These are phyloP conservation scores for Acephala macrosclerotiorum DNA, from an alignment of 2,329 filamentous ascomycete genomes.

Conservation along the genomic window DNA sequence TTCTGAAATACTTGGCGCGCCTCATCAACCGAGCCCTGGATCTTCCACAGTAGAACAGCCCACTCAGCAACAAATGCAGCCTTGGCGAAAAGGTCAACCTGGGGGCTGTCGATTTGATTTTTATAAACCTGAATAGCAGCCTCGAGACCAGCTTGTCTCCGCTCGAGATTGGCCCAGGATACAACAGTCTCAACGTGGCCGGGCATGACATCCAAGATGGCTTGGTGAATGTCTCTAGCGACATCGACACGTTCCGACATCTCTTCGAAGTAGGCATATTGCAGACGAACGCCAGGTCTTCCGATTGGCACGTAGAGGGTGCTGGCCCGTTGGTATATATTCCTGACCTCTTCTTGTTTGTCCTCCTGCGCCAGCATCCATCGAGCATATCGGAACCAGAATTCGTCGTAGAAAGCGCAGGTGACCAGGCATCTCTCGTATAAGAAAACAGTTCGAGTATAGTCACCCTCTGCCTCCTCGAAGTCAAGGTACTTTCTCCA, in stretches of 20 bases:
- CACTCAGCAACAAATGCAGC: slow-evolving; percentile 88
- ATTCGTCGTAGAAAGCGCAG: slow-evolving; percentile 94
- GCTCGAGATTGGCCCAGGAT: slow-evolving; percentile 85
- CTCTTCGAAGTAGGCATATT: slow-evolving; percentile 96
- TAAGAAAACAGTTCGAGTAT: slow-evolving; percentile 76
- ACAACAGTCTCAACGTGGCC: slow-evolving; percentile 87
- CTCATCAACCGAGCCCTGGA: slow-evolving; percentile 80
- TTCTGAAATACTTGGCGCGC: slow-evolving; percentile 84
- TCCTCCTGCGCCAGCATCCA: slow-evolving; percentile 87
- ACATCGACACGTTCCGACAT: slow-evolving; percentile 78
- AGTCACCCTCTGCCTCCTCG: slow-evolving; percentile 86
- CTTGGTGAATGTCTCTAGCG: slow-evolving; percentile 83
- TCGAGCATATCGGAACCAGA: slow-evolving; percentile 95
- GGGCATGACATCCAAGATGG: slow-evolving; percentile 78
- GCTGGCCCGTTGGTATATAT: slow-evolving; percentile 88
- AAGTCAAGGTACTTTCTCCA: slow-evolving; percentile 98
- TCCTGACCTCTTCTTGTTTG: slow-evolving; percentile 89
- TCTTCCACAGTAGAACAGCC: slow-evolving; percentile 87
- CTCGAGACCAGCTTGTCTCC: slow-evolving; percentile 83
- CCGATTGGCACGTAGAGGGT: slow-evolving; percentile 88
- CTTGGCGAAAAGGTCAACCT: slow-evolving; percentile 80
- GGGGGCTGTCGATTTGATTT: slow-evolving; percentile 76
- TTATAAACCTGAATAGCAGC: slow-evolving; percentile 86
- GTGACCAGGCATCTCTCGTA: slow-evolving; percentile 95
- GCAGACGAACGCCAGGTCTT: slow-evolving; percentile 81